Evolutionary conservation across 768 basidiomycete genomes (phyloP), one percentile per base, ranked within the genome.

Genomic region (Trametes sanguinea): DNA sequence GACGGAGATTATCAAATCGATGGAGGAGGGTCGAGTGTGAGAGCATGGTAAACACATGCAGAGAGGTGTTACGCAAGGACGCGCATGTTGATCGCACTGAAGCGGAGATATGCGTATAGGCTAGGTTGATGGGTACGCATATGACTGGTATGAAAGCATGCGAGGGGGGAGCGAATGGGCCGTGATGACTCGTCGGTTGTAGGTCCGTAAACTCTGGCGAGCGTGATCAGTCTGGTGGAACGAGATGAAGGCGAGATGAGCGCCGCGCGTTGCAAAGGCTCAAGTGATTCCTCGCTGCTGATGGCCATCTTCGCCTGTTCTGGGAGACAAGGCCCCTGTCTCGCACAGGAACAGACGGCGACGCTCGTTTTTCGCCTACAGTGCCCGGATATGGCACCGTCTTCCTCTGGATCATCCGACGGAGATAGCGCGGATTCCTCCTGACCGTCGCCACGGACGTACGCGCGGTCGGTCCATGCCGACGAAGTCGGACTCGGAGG

Each of bases 361-460:
- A 29, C 48, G 40, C 1, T 43, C 3, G 40, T 59, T 51, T 59
- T 32, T 52, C 50, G 50, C 51, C 35, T 33, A 30, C 42, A 22
- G n/a, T 6, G 57, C 39, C 57, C 57, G 57, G 57, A 59, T 59
- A 59, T 59, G 50, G 63, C 32, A 35, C 54, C 54, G 10, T 32
- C 50, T 45, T 57, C 61, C 22, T 14, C 51, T 27, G 51, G 33
- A 56, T 63, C 62, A 42, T n/a, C 22, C 30, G 45, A 63, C 62
- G 62, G 62, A 63, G 62, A 63, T 63, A 63, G 57, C 57, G 57
- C 57, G 57, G 57, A 59, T 44, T 32, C n/a, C 57, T 51, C 57
- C 57, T 57, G 39, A 27, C 33, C 47, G 48, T 29, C 17, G 45
- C 48, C 48, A 50, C 48, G 48, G 22, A 27, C 13, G 35, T 11